Conservation (phyloP, 1,284 basidiomycete species). For the Irpex rosettiformis region DNA sequence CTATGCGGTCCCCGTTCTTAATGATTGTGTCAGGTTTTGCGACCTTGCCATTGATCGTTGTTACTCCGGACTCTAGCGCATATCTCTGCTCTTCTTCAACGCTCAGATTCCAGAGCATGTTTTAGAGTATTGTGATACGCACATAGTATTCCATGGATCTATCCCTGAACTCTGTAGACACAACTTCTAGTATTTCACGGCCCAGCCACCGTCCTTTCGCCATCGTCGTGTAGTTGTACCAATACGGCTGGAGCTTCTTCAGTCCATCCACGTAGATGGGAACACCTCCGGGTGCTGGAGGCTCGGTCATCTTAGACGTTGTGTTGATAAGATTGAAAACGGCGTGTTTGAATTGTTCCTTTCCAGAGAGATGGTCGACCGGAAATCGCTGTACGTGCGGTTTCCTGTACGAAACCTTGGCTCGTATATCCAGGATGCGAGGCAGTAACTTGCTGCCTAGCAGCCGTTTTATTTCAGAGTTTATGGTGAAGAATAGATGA, state of each 20-base stretch:
- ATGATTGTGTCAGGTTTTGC: constrained; percentile 82
- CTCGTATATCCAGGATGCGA: constrained; percentile 1
- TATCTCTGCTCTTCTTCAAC: constrained; percentile 27
- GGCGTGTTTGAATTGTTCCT: constrained; percentile 11
- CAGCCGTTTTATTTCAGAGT: constrained; percentile 1
- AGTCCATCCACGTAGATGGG: constrained; percentile 37
- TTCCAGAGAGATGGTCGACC: constrained; percentile 5
- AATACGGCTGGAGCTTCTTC: constrained; percentile 73
- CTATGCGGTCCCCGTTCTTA: constrained; percentile 85
- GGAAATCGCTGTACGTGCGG: background rate
- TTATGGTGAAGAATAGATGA: background rate
- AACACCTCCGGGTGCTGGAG: background rate
- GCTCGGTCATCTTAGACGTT: background rate
- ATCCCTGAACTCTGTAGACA: constrained; percentile 89
- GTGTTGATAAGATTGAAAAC: constrained; percentile 8
- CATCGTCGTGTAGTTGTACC: constrained; percentile 87
- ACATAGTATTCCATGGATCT: constrained; percentile 92
- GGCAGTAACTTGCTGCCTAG: background rate
- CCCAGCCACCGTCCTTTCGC: constrained; percentile 90
- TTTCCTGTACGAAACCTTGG: background rate
- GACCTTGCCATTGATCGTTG: constrained; percentile 85
- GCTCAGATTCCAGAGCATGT: background rate
- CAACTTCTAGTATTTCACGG: constrained; percentile 80
- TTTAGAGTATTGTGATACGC: constrained; percentile 31
- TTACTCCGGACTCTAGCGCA: constrained; percentile 92